Conservation (phyloP, 2,329 filamentous ascomycete genomes). For the Aureobasidium sp. region DNA sequence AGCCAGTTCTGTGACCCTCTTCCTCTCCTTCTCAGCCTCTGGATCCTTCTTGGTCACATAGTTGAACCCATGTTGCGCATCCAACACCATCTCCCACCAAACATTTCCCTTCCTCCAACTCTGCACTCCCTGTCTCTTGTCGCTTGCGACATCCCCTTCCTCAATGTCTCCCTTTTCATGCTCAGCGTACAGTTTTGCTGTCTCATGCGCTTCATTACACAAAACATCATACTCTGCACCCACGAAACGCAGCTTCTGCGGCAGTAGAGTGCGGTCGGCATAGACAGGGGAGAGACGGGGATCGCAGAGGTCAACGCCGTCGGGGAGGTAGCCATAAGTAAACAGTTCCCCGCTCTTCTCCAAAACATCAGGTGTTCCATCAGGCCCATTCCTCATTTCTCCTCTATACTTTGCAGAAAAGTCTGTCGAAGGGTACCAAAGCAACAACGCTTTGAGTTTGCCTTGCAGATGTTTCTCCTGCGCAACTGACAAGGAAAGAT, state of each 20-base stretch:
- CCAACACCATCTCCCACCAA: slow-evolving; percentile 13
- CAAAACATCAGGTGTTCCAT: slow-evolving; percentile 3
- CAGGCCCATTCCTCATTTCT: not conserved
- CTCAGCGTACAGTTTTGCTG: not conserved
- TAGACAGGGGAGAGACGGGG: not conserved
- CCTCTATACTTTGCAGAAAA: slow-evolving; percentile 2
- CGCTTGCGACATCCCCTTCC: not conserved
- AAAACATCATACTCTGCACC: slow-evolving; percentile 14
- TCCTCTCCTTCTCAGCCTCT: slow-evolving; percentile 8
- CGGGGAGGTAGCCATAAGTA: slow-evolving; percentile 3
- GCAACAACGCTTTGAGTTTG: not conserved
- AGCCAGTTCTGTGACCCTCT: not conserved
- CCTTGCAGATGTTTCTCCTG: not conserved
- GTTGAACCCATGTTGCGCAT: slow-evolving; percentile 14
- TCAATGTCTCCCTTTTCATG: not conserved
- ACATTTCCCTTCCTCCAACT: slow-evolving; percentile 2
- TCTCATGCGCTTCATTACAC: not conserved
- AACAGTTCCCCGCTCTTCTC: slow-evolving; percentile 2
- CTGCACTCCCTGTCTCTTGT: not conserved
- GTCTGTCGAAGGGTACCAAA: slow-evolving; percentile 13
- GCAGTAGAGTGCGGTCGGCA: not conserved
- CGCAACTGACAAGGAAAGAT: not conserved
- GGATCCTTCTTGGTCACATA: slow-evolving; percentile 9
- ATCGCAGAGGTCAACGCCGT: not conserved
- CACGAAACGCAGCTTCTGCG: not conserved